Evolutionary conservation across 2,329 filamentous ascomycete genomes (phyloP).

Genomic region (Aureobasidium vineae): DNA sequence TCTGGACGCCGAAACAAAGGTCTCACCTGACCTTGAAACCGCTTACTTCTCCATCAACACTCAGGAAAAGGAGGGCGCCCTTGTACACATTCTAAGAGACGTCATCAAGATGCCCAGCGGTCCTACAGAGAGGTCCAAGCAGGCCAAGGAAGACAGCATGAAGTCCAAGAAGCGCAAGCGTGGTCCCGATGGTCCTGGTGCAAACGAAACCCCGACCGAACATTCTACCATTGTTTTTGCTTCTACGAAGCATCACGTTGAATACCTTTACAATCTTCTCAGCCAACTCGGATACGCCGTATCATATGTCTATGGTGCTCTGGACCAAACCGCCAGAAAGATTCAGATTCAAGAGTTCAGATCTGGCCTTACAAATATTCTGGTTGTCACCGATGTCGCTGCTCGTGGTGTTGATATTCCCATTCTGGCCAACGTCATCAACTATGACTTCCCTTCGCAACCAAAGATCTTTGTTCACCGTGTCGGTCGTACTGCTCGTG

Average conservation of each 20-base stretch:
- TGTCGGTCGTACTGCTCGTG: slow-evolving; percentile 92
- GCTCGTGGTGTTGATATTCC: slow-evolving; percentile 98
- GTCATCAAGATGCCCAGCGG: slow-evolving; percentile 87
- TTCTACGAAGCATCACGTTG: slow-evolving; percentile 95
- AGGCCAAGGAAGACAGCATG: slow-evolving; percentile 46
- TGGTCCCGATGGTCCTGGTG: slow-evolving; percentile 46
- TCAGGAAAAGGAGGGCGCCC: slow-evolving; percentile 87
- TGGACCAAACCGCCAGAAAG: slow-evolving; percentile 91
- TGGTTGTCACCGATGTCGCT: slow-evolving; percentile 94
- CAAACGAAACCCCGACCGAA: slow-evolving; percentile 71
- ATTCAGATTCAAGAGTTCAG: slow-evolving; percentile 91
- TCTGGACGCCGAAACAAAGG: slow-evolving; percentile 90
- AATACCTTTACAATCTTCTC: slow-evolving; percentile 85
- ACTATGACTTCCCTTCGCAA: slow-evolving; percentile 96
- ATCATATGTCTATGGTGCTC: slow-evolving; percentile 89
- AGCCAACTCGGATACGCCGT: slow-evolving; percentile 78
- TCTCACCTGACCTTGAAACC: slow-evolving; percentile 92
- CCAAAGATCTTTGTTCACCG: slow-evolving; percentile 96
- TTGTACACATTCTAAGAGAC: slow-evolving; percentile 85
- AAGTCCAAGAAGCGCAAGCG: slow-evolving; percentile 72
- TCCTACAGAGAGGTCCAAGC: slow-evolving; percentile 53
- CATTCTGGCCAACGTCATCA: slow-evolving; percentile 92
- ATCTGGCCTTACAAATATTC: slow-evolving; percentile 76
- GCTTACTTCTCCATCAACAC: slow-evolving; percentile 94
- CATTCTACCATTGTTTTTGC: slow-evolving; percentile 95